Conservation (phyloP, 768 basidiomycete genomes). For the Tremella yokohamensis region DNA sequence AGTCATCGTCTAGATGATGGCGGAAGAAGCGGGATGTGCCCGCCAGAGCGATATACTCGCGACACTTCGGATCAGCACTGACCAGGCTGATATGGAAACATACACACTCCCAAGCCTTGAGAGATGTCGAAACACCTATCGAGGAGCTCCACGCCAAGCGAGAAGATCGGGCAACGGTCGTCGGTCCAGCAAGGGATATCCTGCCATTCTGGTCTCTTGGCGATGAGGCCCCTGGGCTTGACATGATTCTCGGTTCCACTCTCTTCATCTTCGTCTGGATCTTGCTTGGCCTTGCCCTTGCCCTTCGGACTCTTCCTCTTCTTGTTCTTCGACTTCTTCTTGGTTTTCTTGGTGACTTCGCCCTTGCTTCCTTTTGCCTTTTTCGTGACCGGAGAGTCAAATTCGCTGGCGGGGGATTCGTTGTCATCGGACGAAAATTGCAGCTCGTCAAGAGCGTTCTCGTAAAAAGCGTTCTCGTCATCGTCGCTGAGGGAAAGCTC, state of each 20-base stretch:
- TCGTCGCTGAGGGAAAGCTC: too few relatives aligned
- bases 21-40: conserved; percentile 24
- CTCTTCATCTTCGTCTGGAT: background rate
- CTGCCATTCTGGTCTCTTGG: conserved; percentile 6
- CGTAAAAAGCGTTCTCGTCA: too few relatives aligned
- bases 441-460: too few relatives aligned
- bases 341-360: background rate
- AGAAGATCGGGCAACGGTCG: conserved; percentile 5
- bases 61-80: conserved; percentile 10
- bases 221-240: conserved; percentile 1
- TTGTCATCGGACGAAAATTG: too few relatives aligned
- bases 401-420: too few relatives aligned
- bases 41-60: conserved; percentile 31
- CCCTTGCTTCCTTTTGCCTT: background rate
- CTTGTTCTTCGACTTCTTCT: background rate
- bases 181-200: conserved; percentile 15
- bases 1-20: conserved; percentile 15
- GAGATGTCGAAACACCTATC: conserved; percentile 14
- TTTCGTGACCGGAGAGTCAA: background rate
- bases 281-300: conserved; percentile 6
- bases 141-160: conserved; percentile 11
- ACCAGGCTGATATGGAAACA: background rate
- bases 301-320: background rate
- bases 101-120: conserved; percentile 11
- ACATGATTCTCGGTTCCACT: background rate